Conservation (phyloP, 75 land plant genomes). For the Pinus taeda region DNA sequence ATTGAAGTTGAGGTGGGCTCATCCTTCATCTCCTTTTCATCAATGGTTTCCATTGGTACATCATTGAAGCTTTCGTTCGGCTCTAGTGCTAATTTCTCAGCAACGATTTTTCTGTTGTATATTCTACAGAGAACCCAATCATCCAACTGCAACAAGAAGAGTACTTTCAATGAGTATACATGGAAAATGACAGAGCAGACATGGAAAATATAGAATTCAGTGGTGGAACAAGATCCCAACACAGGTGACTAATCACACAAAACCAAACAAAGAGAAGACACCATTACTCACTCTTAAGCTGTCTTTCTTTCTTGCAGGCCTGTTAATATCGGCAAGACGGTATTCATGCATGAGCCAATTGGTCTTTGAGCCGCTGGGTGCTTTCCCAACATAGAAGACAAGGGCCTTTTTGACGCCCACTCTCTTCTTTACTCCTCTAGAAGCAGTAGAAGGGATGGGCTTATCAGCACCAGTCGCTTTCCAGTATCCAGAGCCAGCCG, state of each 20-base stretch:
- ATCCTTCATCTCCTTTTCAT: neutral
- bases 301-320: slow-evolving; percentile 10
- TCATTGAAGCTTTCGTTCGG: neutral
- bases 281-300: neutral
- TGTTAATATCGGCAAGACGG: slow-evolving; percentile 6
- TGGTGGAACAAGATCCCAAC: neutral
- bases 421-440: slow-evolving; percentile 4
- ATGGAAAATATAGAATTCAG: neutral
- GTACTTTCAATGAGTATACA: neutral
- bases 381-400: slow-evolving; percentile 18
- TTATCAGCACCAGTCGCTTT: slow-evolving; percentile 19
- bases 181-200: neutral
- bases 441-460: neutral
- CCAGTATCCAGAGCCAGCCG: slow-evolving; percentile 19
- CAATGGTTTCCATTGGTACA: neutral
- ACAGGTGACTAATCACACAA: too few species aligned
- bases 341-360: slow-evolving; percentile 24
- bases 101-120: slow-evolving; percentile 6
- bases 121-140: slow-evolving; percentile 12
- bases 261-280: too few species aligned
- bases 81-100: slow-evolving; percentile 3
- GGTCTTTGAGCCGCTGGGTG: slow-evolving; percentile 19
- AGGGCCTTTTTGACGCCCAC: slow-evolving; percentile 18
- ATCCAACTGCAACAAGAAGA: slow-evolving; percentile 11
- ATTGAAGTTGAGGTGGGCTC: neutral